These are phyloP conservation scores for Boletus subcaerulescens DNA, from an alignment of 768 basidiomycete genomes.

Conservation along the genomic window DNA sequence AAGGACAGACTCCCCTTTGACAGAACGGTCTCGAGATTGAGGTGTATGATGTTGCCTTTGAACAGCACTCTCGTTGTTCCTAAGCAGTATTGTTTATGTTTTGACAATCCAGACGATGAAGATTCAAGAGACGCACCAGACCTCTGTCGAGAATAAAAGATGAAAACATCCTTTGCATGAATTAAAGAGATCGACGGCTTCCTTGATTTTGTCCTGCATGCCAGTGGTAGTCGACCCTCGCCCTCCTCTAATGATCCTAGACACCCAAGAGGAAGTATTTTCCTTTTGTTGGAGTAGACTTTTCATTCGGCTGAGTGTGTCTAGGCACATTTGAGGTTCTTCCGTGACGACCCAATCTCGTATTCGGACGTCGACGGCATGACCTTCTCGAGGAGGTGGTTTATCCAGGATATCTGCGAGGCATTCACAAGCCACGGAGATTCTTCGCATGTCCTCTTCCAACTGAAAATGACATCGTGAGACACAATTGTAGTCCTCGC, in stretches of 20 bases:
- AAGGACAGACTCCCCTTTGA: background rate
- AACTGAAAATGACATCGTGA: slow-evolving; percentile 1
- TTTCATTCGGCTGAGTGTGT: background rate
- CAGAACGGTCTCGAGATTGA: background rate
- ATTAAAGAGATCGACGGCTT: slow-evolving; percentile 1
- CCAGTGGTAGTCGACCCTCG: background rate
- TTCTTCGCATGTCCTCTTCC: slow-evolving; percentile 3
- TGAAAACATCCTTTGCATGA: background rate
- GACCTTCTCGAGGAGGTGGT: background rate
- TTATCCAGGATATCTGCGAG: background rate
- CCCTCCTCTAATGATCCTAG: background rate
- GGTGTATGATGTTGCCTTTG: background rate
- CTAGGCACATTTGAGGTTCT: background rate
- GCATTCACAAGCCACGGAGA: slow-evolving; percentile 3
- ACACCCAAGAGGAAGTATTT: background rate
- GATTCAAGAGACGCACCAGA: background rate
- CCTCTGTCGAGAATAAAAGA: slow-evolving; percentile 1
- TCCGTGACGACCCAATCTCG: background rate
- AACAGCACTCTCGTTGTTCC: background rate
- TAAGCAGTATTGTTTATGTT: background rate
- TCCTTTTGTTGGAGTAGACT: background rate
- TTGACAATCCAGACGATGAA: background rate
- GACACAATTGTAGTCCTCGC: background rate
- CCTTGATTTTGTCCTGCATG: background rate
- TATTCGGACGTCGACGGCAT: background rate